Conservation (phyloP, 345 rosid species). For the Nephelium lappaceum region DNA sequence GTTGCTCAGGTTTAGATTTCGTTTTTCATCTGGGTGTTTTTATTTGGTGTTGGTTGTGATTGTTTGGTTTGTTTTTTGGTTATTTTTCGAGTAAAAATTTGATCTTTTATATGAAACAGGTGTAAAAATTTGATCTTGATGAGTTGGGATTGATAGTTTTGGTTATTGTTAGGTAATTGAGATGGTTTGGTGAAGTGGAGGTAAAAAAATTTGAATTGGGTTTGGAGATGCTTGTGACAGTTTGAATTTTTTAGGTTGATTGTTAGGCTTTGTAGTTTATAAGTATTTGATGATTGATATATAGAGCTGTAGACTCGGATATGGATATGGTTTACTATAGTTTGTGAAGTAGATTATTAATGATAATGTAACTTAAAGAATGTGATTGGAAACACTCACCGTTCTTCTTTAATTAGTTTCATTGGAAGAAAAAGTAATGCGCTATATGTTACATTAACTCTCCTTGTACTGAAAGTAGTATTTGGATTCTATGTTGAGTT, state of each 20-base stretch:
- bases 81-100: too few species aligned
- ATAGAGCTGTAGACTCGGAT: too few species aligned
- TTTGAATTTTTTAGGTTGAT: too few species aligned
- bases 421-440: background rate
- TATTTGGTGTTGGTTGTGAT: background rate
- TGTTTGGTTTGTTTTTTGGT: background rate
- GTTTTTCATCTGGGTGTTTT: background rate
- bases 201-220: background rate
- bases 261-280: too few species aligned
- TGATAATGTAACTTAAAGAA: background rate
- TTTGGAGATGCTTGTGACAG: background rate
- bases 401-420: background rate
- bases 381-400: too few species aligned
- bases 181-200: too few species aligned
- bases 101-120: too few species aligned
- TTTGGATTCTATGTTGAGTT: background rate
- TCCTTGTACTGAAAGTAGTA: background rate
- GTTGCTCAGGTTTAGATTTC: constrained; percentile 64
- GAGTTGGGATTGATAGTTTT: background rate
- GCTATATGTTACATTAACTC: background rate
- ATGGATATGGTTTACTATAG: too few species aligned
- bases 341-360: background rate
- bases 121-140: background rate
- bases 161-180: constrained; percentile 1
- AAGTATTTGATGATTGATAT: too few species aligned